phyloP scores from a whole-genome alignment of 345 rosid species.

The Geranium rotundifolium region DNA sequence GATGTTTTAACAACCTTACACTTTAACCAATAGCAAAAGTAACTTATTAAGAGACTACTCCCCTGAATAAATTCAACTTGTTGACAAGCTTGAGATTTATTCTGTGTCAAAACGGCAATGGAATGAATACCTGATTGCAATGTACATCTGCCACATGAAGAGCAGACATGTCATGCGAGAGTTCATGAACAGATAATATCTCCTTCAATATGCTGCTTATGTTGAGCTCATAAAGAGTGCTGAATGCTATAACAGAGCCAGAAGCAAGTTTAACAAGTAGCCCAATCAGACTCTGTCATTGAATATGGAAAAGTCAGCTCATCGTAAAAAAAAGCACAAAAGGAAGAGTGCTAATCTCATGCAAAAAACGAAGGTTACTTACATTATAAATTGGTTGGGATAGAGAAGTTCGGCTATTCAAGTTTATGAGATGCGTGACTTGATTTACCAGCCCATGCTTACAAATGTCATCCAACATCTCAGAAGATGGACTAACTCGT shows the following conservation, averaged over 20 bases:
- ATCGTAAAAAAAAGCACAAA: constrained; percentile 7
- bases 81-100: background rate
- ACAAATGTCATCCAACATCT: constrained; percentile 67
- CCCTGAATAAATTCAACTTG: background rate
- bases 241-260: constrained; percentile 68
- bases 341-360: background rate
- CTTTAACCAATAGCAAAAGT: no score
- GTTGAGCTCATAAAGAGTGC: constrained; percentile 61
- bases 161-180: constrained; percentile 61
- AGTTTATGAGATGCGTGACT: constrained; percentile 49
- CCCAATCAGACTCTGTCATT: constrained; percentile 73
- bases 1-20: background rate
- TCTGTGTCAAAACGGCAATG: background rate
- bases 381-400: constrained; percentile 74
- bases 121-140: constrained; percentile 56
- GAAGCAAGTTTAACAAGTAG: constrained; percentile 66
- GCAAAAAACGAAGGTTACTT: constrained; percentile 15
- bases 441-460: constrained; percentile 60
- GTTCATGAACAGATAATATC: constrained; percentile 52
- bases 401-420: constrained; percentile 61
- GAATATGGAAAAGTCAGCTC: constrained; percentile 14
- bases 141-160: constrained; percentile 46
- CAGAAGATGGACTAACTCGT: constrained; percentile 49
- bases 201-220: constrained; percentile 68
- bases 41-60: background rate